Base-by-base conservation (phyloP, 164 flowering plant genomes). In the Berberis thunbergii region DNA sequence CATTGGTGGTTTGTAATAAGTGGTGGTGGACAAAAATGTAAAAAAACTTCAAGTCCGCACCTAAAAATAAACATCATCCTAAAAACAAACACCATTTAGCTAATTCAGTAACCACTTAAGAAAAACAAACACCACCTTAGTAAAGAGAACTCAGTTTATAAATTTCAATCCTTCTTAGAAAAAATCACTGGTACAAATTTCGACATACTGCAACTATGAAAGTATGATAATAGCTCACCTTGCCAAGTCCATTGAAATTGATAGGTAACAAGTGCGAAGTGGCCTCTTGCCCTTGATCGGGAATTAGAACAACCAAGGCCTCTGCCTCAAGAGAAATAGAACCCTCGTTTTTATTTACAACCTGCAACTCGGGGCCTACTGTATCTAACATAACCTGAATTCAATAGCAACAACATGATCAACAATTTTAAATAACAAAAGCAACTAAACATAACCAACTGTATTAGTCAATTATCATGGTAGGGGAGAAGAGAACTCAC, bases 301-400 rank as follows among this genome's bases (percentile, higher is more conserved):
- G 93, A n/a, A 93, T 91, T 65, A 91, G 73, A 68, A 79, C 77
- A 64, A 91, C 94, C 64, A 61, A n/a, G 3, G 64, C 91, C 72
- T 85, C 84, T 2, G 70, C 91, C 71, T 75, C 63, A 45, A 91
- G 94, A 2, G 88, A 71, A 66, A 91, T 85, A 11, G 89, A 42
- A 7, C 65, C 72, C 79, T 80, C 94, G 64, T 71, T 75, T 61
- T 78, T 85, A 58, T 91, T 91, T 45, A 84, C 80, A 56, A 91
- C 97, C 75, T 86, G 96, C 81, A 91, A 61, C 78, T 91, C 97
- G 12, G 97, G 75, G 2, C 97, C 97, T 67, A 86, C 89, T 0
- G 97, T 88, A 64, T 91, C 97, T 54, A 91, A 72, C 97, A 91
- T 91, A 63, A 91, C 96, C 97, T 91, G 80, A 48, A n/a, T 41